Base-by-base conservation (phyloP, 2,329 filamentous ascomycete genomes). In the Neonectria magnoliae region DNA sequence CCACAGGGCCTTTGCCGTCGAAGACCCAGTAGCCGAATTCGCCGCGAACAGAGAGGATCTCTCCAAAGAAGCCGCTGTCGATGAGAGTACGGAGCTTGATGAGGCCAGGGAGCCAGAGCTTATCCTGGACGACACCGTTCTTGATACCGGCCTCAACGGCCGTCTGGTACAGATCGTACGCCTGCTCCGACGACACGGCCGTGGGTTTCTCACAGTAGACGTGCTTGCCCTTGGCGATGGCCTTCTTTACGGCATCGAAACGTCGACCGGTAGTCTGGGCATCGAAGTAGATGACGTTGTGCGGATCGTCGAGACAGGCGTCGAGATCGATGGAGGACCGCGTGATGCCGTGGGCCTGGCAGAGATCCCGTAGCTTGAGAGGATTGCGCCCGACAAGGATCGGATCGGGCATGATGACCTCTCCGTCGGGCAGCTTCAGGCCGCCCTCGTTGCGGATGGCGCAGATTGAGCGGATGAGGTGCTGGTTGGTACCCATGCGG, bases 191-290 rank as follows among this genome's bases (percentile, higher is more conserved):
- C n/a, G 50, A 52, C 7, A 52, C 29, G 7, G 50, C 29, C 2
- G 16, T 52, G n/a, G 50, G 50, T n/a, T 52, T 52, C 50, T 52
- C 50, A 29, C 50, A 36, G 50, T 36, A 52, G 50, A 52, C 50
- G 29, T 52, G 50, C 50, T 52, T 52, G 50, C 50, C 29, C 50
- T 52, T 52, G 29, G 29, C 50, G 16, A 52, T 36, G 29, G 50
- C 50, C 50, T 52, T 52, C 33, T 52, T 52, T 11, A 52, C 29
- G 33, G 29, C 50, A 10, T 52, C n/a, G 20, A 25, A 27, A 18
- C 29, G n/a, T 9, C 29, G n/a, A 5, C 50, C n/a, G 1, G 50
- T 52, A 11, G 29, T 52, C 50, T 52, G 50, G 10, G 50, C 29
- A 20, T 52, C 50, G 20, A 52, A 52, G 33, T 52, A 52, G 16